These are phyloP conservation scores for Yamadazyma takamatsuzukensis DNA, from an alignment of 805 yeast genomes.

Conservation along the genomic window DNA sequence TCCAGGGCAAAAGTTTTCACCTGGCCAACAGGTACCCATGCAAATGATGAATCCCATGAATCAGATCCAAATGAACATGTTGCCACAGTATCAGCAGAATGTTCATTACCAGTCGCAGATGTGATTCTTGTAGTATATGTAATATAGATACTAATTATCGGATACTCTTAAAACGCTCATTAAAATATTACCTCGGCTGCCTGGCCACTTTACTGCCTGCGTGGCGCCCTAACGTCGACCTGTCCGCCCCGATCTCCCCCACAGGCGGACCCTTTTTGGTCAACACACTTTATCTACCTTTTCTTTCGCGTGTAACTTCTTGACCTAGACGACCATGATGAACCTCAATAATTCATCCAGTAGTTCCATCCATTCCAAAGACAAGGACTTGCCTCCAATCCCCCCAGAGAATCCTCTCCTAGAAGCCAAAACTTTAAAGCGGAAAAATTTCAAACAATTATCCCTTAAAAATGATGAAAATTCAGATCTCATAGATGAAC, in stretches of 20 bases:
- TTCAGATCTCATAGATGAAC: background rate
- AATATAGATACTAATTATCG: too few relatives aligned
- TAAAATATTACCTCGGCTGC: too few relatives aligned
- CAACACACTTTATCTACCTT: too few relatives aligned
- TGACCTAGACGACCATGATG: constrained; percentile 11
- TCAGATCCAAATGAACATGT: constrained; percentile 7
- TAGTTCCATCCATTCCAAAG: constrained; percentile 14
- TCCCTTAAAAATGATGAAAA: constrained; percentile 16
- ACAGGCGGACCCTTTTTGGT: too few relatives aligned
- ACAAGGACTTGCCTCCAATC: constrained; percentile 37
- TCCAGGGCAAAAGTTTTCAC: background rate
- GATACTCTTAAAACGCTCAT: too few relatives aligned
- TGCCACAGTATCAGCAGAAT: constrained; percentile 5
- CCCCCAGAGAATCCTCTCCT: constrained; percentile 24
- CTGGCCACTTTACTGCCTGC: too few relatives aligned
- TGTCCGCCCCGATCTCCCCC: too few relatives aligned
- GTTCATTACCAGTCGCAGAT: too few relatives aligned
- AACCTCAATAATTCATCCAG: constrained; percentile 6
- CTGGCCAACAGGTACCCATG: background rate
- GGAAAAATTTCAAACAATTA: constrained; percentile 37
- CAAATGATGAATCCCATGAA: constrained; percentile 2
- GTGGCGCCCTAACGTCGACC: too few relatives aligned
- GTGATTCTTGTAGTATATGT: too few relatives aligned
- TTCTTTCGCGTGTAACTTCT: too few relatives aligned
- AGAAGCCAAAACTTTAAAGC: constrained; percentile 31